Percentiles rank a stretch among this genome's conserved stretches.
phyloP scores from a whole-genome alignment of 495 filamentous ascomycete species.

The Neurospora tetrasperma region DNA sequence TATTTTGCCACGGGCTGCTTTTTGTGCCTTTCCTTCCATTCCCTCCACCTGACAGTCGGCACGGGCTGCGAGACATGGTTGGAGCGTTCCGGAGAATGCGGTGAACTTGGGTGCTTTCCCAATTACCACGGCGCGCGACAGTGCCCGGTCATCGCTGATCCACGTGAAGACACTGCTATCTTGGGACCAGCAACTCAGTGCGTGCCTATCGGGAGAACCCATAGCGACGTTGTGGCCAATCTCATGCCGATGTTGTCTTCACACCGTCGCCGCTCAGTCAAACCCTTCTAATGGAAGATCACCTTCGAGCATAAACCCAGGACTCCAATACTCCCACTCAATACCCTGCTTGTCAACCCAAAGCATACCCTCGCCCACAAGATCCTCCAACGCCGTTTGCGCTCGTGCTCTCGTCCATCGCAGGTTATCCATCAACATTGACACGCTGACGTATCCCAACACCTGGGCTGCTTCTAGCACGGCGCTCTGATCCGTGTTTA shows the following conservation, averaged over 20 bases:
- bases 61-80: not conserved
- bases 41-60: not conserved
- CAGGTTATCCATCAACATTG: constrained; percentile 87
- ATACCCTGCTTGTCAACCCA: constrained; percentile 84
- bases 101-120: not conserved
- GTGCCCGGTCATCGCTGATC: not conserved
- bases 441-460: constrained; percentile 78
- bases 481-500: constrained; percentile 87
- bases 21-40: not conserved
- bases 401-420: constrained; percentile 77
- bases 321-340: constrained; percentile 96
- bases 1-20: not conserved
- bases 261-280: not conserved
- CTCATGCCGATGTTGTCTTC: not conserved
- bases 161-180: not conserved
- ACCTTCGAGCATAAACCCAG: constrained; percentile 44
- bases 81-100: not conserved
- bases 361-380: constrained; percentile 82
- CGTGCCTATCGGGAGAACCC: not conserved
- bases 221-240: not conserved
- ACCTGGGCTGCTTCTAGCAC: constrained; percentile 82
- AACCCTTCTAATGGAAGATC: not conserved
- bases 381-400: constrained; percentile 79
- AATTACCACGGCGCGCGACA: not conserved
- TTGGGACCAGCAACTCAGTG: not conserved